These are phyloP conservation scores for Glycine soja DNA, from an alignment of 306 rosid species.

Conservation along the genomic window DNA sequence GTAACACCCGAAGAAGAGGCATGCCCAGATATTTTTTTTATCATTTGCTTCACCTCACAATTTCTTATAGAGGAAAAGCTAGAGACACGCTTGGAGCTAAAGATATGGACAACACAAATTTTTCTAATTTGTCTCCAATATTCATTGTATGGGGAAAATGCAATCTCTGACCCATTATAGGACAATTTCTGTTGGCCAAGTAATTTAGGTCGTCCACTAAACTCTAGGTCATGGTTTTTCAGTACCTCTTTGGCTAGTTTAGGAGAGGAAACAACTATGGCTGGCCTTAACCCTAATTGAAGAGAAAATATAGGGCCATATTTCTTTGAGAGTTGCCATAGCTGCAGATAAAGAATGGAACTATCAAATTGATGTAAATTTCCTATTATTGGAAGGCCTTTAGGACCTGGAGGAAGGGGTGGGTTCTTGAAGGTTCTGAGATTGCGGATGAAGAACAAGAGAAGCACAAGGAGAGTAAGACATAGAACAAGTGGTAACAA, in stretches of 20 bases:
- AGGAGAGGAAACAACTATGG: conserved; percentile 15
- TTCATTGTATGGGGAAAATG: neutral
- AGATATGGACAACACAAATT: neutral
- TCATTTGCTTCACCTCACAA: conserved; percentile 20
- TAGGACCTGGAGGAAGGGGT: conserved; percentile 49
- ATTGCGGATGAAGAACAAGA: neutral
- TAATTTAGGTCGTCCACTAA: neutral
- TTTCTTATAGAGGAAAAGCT: conserved; percentile 2
- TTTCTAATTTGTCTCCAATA: conserved; percentile 24
- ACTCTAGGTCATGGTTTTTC: neutral
- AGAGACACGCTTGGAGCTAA: neutral
- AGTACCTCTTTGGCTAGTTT: neutral
- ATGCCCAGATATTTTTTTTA: neutral
- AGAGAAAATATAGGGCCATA: conserved; percentile 47
- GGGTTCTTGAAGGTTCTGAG: neutral
- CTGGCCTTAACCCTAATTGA: conserved; percentile 31
- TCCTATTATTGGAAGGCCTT: conserved; percentile 53
- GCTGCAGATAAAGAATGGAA: conserved; percentile 25
- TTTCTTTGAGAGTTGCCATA: conserved; percentile 39
- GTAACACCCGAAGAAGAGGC: neutral
- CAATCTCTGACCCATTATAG: neutral
- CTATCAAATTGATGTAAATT: conserved; percentile 51
- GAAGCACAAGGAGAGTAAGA: neutral
- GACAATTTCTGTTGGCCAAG: conserved; percentile 7
- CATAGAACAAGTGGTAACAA: neutral